Conservation (phyloP, 1,139 yeast genomes). For the Yamadazyma diddensiae region DNA sequence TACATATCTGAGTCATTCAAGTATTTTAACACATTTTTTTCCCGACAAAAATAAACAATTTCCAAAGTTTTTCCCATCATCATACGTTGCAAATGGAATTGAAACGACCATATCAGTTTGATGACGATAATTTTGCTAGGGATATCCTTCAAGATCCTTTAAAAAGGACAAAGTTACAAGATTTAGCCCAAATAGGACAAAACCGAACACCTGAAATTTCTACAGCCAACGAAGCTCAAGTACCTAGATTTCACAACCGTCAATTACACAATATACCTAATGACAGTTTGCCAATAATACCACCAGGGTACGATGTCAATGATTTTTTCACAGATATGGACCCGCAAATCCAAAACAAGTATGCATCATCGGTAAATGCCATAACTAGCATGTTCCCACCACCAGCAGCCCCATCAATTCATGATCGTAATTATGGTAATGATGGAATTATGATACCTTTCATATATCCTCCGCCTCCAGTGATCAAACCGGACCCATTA, state of each 20-base stretch:
- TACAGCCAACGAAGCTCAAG: slow-evolving; percentile 1
- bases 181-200: slow-evolving; percentile 1
- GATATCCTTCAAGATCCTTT: slow-evolving; percentile 11
- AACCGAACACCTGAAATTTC: background rate
- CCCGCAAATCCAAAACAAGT: slow-evolving; percentile 12
- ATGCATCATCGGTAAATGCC: slow-evolving; percentile 20
- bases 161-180: slow-evolving; percentile 11
- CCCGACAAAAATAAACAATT: too few relatives aligned
- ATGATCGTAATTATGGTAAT: too few relatives aligned
- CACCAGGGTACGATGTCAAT: slow-evolving; percentile 25
- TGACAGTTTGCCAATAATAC: slow-evolving; percentile 36
- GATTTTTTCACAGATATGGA: slow-evolving; percentile 39
- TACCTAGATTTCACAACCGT: slow-evolving; percentile 6
- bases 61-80: too few relatives aligned
- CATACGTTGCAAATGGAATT: too few relatives aligned
- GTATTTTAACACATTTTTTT: too few relatives aligned
- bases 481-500: slow-evolving; percentile 22
- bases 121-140: slow-evolving; percentile 5
- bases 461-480: slow-evolving; percentile 45
- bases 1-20: too few relatives aligned
- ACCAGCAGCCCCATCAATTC: slow-evolving; percentile 34
- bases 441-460: slow-evolving; percentile 45
- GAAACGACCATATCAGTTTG: slow-evolving; percentile 3
- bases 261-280: slow-evolving; percentile 27
- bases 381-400: slow-evolving; percentile 39